Evolutionary conservation across 1,139 yeast species (phyloP), one percentile per base, ranked within the genome.

Genomic region (Blastobotrys ciferrii): DNA sequence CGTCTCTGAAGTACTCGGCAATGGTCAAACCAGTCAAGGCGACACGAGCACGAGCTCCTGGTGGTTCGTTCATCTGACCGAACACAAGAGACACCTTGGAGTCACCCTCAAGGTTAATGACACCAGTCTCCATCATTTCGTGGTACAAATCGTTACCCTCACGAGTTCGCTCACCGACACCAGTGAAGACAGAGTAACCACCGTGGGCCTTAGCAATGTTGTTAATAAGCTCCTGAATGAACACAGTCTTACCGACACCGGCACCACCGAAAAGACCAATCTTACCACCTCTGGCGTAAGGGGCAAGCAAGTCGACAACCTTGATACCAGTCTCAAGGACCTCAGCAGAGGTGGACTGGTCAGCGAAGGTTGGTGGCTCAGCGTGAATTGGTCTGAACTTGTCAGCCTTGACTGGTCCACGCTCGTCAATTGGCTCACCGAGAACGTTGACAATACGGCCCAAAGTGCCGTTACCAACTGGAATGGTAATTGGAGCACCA

Each of bases 241-340:
- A 92, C 61, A 92, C 98, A 75, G 98, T 92, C 80, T 92, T 92
- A 80, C 98, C 98, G 88, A 92, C 98, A 91, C 98, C 98, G 76
- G 98, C 98, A 91, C 98, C 98, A 82, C 98, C 98, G 87, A 92
- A 92, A 72, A 92, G 84, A 84, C 98, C 98, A 87, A 92, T 92
- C 85, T 92, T 92, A 87, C 98, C 98, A 87, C 98, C 98, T 87
- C 97, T 91, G 73, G 98, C 98, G 81, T 92, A 92, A 66, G 98
- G 98, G 64, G 98, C 98, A 67, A 92, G 84, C 73, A 92, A 82
- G 74, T 92, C 98, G 78, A 92, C 98, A 75, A 92, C 98, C 84
- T 92, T 92, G 74, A 92, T 92, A 87, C 98, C 98, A 61, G 98
- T 92, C 80, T 91, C 98, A 73, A 92, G 84, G 69, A 92, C 91